A percentile compares a stretch with the other conserved stretches of the same genome.
These are phyloP conservation scores for Hyparrhenia diplandra DNA, from an alignment of 176 grass and related monocot genomes.

Conservation along the genomic window DNA sequence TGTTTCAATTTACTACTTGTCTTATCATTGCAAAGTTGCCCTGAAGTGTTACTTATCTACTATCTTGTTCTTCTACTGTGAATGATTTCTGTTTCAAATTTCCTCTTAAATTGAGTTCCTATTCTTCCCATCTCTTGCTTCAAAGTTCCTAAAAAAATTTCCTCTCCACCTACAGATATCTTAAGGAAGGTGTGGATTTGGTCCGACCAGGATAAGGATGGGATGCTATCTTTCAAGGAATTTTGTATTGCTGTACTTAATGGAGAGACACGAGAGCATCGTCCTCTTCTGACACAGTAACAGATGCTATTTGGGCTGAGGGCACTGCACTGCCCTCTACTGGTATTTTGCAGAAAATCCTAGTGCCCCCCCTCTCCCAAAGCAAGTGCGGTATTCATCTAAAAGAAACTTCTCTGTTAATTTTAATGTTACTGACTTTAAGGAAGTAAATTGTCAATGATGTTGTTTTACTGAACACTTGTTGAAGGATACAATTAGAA, in stretches of 20 bases:
- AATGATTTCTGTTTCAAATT: conserved; percentile 9
- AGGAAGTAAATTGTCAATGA: conserved; percentile 25
- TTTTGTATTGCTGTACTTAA: conserved; percentile 96
- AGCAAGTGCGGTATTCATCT: conserved; percentile 57
- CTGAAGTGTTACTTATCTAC: neutral
- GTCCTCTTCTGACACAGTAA: conserved; percentile 74
- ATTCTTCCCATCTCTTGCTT: conserved; percentile 10
- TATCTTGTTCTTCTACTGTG: conserved; percentile 7
- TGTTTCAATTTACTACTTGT: conserved; percentile 3
- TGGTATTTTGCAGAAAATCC: conserved; percentile 68
- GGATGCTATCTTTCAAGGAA: conserved; percentile 92
- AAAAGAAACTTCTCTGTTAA: conserved; percentile 15
- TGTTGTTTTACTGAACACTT: conserved; percentile 24
- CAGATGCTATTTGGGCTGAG: conserved; percentile 78
- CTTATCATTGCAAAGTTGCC: neutral
- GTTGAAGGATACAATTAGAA: conserved; percentile 59
- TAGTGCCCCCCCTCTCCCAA: conserved; percentile 42
- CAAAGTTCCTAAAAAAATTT: conserved; percentile 23
- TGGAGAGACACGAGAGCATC: conserved; percentile 92
- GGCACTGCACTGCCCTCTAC: conserved; percentile 80
- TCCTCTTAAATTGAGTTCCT: conserved; percentile 11
- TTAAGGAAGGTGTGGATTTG: conserved; percentile 97
- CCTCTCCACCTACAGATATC: conserved; percentile 52
- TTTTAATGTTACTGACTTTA: conserved; percentile 6
- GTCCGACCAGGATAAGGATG: conserved; percentile 98